Percentiles rank a stretch among this genome's conserved stretches.
These are phyloP conservation scores for Alternaria triticina DNA, from an alignment of 2,329 filamentous ascomycete species.

Conservation along the genomic window DNA sequence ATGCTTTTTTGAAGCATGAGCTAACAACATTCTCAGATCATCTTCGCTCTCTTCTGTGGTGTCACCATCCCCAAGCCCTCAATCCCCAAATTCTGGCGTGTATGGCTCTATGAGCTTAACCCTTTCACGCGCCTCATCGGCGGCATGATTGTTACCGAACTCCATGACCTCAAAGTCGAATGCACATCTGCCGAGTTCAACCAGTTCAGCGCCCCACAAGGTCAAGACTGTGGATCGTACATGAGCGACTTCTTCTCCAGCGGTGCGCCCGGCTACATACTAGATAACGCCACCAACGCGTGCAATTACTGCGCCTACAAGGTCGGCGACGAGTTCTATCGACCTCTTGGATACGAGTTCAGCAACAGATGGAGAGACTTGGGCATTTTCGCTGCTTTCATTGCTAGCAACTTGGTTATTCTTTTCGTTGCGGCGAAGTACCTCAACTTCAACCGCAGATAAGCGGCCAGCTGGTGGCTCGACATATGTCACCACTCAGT, in stretches of 20 bases:
- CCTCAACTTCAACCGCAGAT: conserved; percentile 54
- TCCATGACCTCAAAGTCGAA: conserved; percentile 68
- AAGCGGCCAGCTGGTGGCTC: conserved; percentile 1
- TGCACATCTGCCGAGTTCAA: conserved; percentile 71
- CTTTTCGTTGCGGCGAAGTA: conserved; percentile 63
- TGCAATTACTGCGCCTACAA: conserved; percentile 86
- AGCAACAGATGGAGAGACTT: conserved; percentile 78
- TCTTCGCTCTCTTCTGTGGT: conserved; percentile 85
- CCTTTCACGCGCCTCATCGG: conserved; percentile 83
- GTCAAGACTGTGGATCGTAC: conserved; percentile 75
- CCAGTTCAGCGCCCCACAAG: conserved; percentile 69
- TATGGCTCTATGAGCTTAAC: conserved; percentile 82
- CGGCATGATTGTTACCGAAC: conserved; percentile 79
- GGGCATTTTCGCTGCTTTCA: conserved; percentile 77
- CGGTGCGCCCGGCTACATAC: conserved; percentile 76
- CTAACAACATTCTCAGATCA: conserved; percentile 67
- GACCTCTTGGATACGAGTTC: conserved; percentile 70
- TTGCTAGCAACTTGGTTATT: conserved; percentile 76
- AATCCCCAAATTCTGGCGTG: conserved; percentile 79
- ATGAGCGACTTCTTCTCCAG: conserved; percentile 72
- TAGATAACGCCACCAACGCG: conserved; percentile 66
- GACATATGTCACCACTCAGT: neutral
- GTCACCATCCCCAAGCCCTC: conserved; percentile 80
- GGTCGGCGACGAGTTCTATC: conserved; percentile 81
- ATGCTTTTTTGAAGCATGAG: neutral